Evolutionary conservation across 2,329 filamentous ascomycete species (phyloP).

Genomic region (Lasiodiplodia citricola): DNA sequence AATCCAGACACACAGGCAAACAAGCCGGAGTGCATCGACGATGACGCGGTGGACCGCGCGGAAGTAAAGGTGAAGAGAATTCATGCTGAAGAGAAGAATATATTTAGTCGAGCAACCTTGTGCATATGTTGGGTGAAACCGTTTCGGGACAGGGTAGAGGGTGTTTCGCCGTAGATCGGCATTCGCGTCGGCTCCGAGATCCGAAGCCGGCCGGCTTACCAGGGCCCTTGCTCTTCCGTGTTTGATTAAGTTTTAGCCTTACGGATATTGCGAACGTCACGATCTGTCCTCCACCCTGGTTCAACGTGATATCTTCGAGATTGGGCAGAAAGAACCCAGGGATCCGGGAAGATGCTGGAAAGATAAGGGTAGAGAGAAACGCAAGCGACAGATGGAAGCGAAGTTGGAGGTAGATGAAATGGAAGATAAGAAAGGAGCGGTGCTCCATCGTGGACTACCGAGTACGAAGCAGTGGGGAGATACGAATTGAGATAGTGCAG

Average conservation of each 20-base stretch:
- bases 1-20: neutral
- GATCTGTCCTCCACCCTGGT: neutral
- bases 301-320: neutral
- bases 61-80: neutral
- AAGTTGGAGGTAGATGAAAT: neutral
- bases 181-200: neutral
- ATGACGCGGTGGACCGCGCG: neutral
- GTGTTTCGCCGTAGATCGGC: neutral
- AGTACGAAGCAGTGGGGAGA: neutral
- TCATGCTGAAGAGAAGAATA: neutral
- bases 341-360: neutral
- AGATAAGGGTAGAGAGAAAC: neutral
- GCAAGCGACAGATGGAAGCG: neutral
- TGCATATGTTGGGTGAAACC: neutral
- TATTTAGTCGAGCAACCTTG: neutral
- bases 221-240: neutral
- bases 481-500: neutral
- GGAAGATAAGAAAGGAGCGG: neutral
- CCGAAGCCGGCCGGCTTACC: neutral
- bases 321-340: neutral
- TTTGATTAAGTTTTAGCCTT: conserved; percentile 16
- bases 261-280: conserved; percentile 1
- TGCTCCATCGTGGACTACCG: neutral
- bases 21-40: neutral
- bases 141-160: neutral